These are phyloP conservation scores for Nicotiana undulata DNA, from an alignment of 257 asterid species.

Conservation along the genomic window DNA sequence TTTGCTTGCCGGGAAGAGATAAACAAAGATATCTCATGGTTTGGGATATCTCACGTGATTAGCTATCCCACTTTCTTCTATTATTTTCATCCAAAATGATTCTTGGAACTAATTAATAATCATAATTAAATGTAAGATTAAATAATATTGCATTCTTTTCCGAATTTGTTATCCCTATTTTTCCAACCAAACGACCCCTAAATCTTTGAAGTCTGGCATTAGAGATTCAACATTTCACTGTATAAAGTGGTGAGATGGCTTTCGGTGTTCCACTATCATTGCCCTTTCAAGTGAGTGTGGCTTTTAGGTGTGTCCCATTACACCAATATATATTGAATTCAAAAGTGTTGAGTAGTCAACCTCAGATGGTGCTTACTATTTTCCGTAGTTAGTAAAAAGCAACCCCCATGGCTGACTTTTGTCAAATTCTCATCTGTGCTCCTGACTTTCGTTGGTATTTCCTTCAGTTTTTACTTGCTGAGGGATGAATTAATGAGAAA, in stretches of 20 bases:
- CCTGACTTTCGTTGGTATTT: background rate
- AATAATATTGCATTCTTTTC: too few relatives aligned
- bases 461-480: too few relatives aligned
- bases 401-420: background rate
- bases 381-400: background rate
- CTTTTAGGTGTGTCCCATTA: background rate
- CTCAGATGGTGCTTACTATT: background rate
- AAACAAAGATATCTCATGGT: too few relatives aligned
- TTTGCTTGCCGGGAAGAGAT: too few relatives aligned
- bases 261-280: slow-evolving; percentile 26
- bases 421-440: background rate
- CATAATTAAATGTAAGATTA: too few relatives aligned
- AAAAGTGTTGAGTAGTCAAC: slow-evolving; percentile 3
- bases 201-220: background rate
- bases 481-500: too few relatives aligned
- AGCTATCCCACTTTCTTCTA: fast-evolving
- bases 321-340: background rate
- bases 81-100: too few relatives aligned
- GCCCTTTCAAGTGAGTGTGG: slow-evolving; percentile 3
- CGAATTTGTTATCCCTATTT: too few relatives aligned
- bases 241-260: slow-evolving; percentile 11
- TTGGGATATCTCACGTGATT: too few relatives aligned
- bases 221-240: background rate
- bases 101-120: too few relatives aligned
- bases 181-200: too few relatives aligned